Percentiles rank a stretch among this genome's conserved stretches.
Evolutionary conservation across 2,329 filamentous ascomycete genomes (phyloP).

Genomic region (Pestalotiopsis sp.): DNA sequence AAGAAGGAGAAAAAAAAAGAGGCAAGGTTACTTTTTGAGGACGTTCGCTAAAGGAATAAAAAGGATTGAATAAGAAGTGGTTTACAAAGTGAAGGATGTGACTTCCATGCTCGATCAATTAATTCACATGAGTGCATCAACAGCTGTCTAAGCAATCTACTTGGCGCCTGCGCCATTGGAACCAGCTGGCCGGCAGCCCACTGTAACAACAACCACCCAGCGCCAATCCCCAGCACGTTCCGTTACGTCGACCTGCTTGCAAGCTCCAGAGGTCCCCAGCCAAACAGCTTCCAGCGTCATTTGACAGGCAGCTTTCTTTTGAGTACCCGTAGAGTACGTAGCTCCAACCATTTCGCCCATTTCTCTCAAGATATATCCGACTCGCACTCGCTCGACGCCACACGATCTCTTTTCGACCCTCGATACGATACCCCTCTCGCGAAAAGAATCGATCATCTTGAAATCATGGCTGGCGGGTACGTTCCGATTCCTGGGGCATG

Average conservation of each 20-base stretch:
- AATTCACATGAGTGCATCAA: not conserved
- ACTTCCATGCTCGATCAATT: too few species aligned
- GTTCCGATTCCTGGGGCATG: not conserved
- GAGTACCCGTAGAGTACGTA: not conserved
- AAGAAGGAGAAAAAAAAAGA: too few species aligned
- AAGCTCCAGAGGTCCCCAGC: not conserved
- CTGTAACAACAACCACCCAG: not conserved
- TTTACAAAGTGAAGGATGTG: too few species aligned
- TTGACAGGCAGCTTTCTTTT: slow-evolving; percentile 12
- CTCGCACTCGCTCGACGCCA: slow-evolving; percentile 12
- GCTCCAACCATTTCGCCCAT: slow-evolving; percentile 7
- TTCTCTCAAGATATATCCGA: slow-evolving; percentile 5
- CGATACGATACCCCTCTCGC: not conserved
- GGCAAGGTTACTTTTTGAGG: too few species aligned
- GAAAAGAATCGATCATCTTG: slow-evolving; percentile 4
- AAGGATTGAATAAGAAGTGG: not conserved
- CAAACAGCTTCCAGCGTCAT: slow-evolving; percentile 11
- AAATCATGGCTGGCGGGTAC: slow-evolving; percentile 41
- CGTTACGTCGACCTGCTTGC: not conserved
- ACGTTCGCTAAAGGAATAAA: not conserved
- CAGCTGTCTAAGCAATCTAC: not conserved
- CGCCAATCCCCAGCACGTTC: not conserved
- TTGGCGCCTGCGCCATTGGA: not conserved
- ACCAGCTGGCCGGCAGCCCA: not conserved
- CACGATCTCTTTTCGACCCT: not conserved